Conservation (phyloP, 2,329 filamentous ascomycete genomes). For the Phyllosticta capitalensis region DNA sequence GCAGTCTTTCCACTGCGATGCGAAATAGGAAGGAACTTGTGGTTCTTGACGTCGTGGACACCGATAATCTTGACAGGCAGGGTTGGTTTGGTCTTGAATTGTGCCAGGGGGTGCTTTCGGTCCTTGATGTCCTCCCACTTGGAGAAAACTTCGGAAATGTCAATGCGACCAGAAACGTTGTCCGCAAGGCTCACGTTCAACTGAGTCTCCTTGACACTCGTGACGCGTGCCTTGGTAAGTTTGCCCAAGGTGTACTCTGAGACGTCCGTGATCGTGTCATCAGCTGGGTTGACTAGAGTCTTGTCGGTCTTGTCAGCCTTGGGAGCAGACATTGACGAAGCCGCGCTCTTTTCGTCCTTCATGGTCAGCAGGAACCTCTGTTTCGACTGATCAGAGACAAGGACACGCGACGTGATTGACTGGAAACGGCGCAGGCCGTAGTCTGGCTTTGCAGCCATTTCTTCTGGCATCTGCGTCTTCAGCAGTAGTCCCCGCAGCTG, state of each 20-base stretch:
- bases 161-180: constrained; percentile 84
- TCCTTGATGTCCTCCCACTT: constrained; percentile 78
- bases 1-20: constrained; percentile 70
- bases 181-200: constrained; percentile 83
- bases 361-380: constrained; percentile 60
- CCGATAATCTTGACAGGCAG: constrained; percentile 72
- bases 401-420: constrained; percentile 62
- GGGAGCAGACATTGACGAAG: constrained; percentile 23
- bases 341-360: constrained; percentile 38
- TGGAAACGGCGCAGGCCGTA: constrained; percentile 75
- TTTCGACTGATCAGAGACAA: constrained; percentile 60
- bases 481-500: constrained; percentile 70
- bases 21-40: constrained; percentile 83
- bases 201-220: constrained; percentile 83
- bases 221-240: constrained; percentile 64
- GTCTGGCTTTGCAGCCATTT: constrained; percentile 55
- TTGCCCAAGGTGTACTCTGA: constrained; percentile 67
- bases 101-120: constrained; percentile 66
- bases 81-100: constrained; percentile 62
- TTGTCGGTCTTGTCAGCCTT: constrained; percentile 20
- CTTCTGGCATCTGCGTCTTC: constrained; percentile 65
- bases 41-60: constrained; percentile 80
- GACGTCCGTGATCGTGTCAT: constrained; percentile 53
- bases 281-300: constrained; percentile 51
- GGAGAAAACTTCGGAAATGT: constrained; percentile 85